Evolutionary conservation across 768 basidiomycete species (phyloP).

Genomic region (Termitomyces sp.): DNA sequence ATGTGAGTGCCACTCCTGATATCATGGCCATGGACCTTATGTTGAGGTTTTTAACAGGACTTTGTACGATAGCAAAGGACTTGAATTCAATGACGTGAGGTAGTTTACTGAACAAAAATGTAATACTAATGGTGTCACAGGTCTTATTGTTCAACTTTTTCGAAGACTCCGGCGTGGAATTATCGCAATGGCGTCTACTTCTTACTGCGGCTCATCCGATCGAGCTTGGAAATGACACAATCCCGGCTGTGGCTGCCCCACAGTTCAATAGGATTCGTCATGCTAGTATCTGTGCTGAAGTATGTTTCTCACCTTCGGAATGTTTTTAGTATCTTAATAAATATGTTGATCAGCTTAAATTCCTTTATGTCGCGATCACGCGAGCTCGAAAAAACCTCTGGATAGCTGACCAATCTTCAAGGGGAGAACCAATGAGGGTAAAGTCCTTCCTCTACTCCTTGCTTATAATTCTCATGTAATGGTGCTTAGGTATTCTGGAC

Average conservation of each 20-base stretch:
- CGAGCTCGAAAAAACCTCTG: constrained; percentile 66
- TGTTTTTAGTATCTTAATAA: not conserved
- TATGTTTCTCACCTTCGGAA: constrained; percentile 14
- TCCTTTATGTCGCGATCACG: constrained; percentile 68
- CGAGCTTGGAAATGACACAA: not conserved
- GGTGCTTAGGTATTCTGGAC: constrained; percentile 48
- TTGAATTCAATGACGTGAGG: constrained; percentile 62
- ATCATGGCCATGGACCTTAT: not conserved
- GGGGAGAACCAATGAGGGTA: constrained; percentile 56
- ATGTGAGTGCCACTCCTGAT: constrained; percentile 36
- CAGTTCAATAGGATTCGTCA: constrained; percentile 48
- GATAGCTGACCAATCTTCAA: constrained; percentile 61
- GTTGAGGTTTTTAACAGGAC: constrained; percentile 31
- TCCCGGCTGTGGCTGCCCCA: constrained; percentile 27
- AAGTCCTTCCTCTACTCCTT: not conserved
- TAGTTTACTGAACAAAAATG: not conserved
- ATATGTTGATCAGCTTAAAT: constrained; percentile 46
- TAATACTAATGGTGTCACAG: constrained; percentile 25
- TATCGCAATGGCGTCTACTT: constrained; percentile 58
- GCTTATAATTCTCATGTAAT: not conserved
- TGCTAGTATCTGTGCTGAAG: constrained; percentile 56
- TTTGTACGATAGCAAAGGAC: constrained; percentile 60
- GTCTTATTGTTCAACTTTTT: constrained; percentile 78
- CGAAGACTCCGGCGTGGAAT: constrained; percentile 50
- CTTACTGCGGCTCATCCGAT: constrained; percentile 34